phyloP scores from a whole-genome alignment of 768 basidiomycete species.

The Lactifluus subvellereus region DNA sequence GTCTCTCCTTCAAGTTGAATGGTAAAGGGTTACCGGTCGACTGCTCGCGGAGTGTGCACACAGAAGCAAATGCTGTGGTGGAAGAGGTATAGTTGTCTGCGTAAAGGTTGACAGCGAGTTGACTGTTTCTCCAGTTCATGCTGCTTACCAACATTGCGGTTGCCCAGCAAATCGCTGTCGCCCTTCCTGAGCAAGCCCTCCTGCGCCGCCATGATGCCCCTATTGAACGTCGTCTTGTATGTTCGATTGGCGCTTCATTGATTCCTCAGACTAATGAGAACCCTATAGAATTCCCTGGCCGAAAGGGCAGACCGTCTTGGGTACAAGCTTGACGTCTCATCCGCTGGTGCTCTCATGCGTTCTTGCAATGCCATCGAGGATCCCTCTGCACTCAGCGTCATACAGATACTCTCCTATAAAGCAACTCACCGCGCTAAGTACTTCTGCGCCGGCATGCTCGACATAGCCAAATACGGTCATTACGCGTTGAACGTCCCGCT shows the following conservation, averaged over 20 bases:
- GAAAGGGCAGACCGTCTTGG: constrained; percentile 83
- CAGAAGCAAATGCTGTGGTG: constrained; percentile 73
- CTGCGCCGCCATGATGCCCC: constrained; percentile 92
- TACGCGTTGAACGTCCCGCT: constrained; percentile 86
- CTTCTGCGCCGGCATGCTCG: constrained; percentile 98
- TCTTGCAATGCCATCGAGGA: constrained; percentile 74
- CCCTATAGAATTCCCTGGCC: constrained; percentile 57
- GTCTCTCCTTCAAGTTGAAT: constrained; percentile 74
- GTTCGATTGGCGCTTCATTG: constrained; percentile 26
- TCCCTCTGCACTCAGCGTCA: constrained; percentile 65
- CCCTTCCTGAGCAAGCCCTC: constrained; percentile 95
- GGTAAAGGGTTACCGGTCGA: constrained; percentile 75
- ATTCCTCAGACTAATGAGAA: constrained; percentile 12
- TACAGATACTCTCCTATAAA: constrained; percentile 81
- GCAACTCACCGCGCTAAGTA: constrained; percentile 96
- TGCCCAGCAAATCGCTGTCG: constrained; percentile 88
- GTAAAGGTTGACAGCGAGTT: neutral
- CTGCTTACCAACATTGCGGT: constrained; percentile 83
- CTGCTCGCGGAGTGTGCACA: constrained; percentile 57
- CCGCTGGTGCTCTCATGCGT: constrained; percentile 74
- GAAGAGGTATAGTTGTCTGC: constrained; percentile 62
- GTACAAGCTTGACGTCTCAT: constrained; percentile 72
- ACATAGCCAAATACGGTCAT: constrained; percentile 96
- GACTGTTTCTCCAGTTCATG: constrained; percentile 66
- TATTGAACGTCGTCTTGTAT: constrained; percentile 82